Evolutionary conservation across 108 stramenopile genomes (phyloP).

Genomic region (Pseudonitzschia multistriata): DNA sequence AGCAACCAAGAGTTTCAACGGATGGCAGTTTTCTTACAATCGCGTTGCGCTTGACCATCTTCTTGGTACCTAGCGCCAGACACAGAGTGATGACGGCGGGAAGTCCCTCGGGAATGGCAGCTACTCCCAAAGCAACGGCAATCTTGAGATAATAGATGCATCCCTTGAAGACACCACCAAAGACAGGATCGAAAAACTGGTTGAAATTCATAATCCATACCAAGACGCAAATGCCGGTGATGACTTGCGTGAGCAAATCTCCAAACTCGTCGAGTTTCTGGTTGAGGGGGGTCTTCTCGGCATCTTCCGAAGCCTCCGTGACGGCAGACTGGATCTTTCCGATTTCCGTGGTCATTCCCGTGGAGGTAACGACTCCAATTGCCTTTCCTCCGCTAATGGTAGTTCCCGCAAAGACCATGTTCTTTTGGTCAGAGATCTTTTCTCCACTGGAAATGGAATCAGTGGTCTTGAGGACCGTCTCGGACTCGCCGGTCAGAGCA

Average conservation of each 20-base stretch:
- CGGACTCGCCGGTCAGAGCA: conserved; percentile 91
- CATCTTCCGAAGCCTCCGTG: conserved; percentile 56
- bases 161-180: conserved; percentile 7
- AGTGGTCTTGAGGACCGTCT: conserved; percentile 78
- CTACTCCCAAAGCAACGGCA: conserved; percentile 87
- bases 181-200: conserved; percentile 48
- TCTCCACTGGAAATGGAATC: conserved; percentile 46
- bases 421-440: conserved; percentile 72
- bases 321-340: conserved; percentile 91
- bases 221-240: conserved; percentile 66
- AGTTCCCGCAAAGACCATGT: conserved; percentile 89
- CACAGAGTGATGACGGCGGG: conserved; percentile 93
- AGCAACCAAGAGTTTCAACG: conserved; percentile 97
- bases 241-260: conserved; percentile 75
- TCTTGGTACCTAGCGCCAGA: conserved; percentile 85
- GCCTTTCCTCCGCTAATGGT: conserved; percentile 88
- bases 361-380: conserved; percentile 78
- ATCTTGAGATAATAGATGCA: conserved; percentile 47
- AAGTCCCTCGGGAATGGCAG: conserved; percentile 97
- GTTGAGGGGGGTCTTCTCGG: conserved; percentile 89
- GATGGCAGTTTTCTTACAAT: conserved; percentile 90
- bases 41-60: conserved; percentile 88
- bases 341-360: conserved; percentile 91
- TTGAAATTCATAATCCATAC: conserved; percentile 77
- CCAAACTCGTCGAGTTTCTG: conserved; percentile 90